phyloP scores from a whole-genome alignment of 2,329 filamentous ascomycete genomes.

The Sarocladiaceae sp. region DNA sequence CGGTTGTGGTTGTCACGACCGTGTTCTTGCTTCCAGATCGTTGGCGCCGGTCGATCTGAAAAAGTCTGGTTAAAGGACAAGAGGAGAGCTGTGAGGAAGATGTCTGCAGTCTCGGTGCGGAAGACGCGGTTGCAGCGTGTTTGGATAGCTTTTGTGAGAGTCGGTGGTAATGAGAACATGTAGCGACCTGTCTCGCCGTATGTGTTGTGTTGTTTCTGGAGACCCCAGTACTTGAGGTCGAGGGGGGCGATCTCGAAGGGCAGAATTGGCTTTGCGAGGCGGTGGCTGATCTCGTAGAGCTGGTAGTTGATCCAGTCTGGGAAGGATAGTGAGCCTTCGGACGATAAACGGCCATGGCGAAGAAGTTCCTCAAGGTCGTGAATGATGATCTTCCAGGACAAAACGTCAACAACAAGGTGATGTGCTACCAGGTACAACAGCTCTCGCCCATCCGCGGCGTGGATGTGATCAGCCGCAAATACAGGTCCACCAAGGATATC shows the following conservation, averaged over 20 bases:
- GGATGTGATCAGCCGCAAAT: slow-evolving; percentile 45
- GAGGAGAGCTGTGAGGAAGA: slow-evolving; percentile 49
- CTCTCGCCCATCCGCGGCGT: slow-evolving; percentile 39
- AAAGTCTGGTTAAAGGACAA: slow-evolving; percentile 54
- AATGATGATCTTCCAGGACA: slow-evolving; percentile 46
- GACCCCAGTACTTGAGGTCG: slow-evolving; percentile 44
- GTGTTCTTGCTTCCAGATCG: slow-evolving; percentile 51
- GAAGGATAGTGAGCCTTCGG: slow-evolving; percentile 42
- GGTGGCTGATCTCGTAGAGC: slow-evolving; percentile 29
- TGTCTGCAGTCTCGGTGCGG: slow-evolving; percentile 47
- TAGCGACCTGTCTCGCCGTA: slow-evolving; percentile 38
- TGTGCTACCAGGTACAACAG: slow-evolving; percentile 47
- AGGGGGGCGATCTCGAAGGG: slow-evolving; percentile 35
- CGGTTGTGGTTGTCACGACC: slow-evolving; percentile 39
- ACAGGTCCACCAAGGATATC: slow-evolving; percentile 47
- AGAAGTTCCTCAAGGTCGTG: slow-evolving; percentile 47
- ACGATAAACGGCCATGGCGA: slow-evolving; percentile 37
- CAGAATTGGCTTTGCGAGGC: slow-evolving; percentile 24
- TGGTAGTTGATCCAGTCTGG: slow-evolving; percentile 46
- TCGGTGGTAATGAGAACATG: slow-evolving; percentile 38
- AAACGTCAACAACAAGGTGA: slow-evolving; percentile 46
- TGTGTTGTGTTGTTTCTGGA: slow-evolving; percentile 37
- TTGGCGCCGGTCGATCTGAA: slow-evolving; percentile 43
- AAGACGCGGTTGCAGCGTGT: slow-evolving; percentile 40
- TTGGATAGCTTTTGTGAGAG: slow-evolving; percentile 38